Percentiles rank a stretch among this genome's conserved stretches.
phyloP scores from a whole-genome alignment of 805 yeast genomes.

The Tetrapisispora fleetii region DNA sequence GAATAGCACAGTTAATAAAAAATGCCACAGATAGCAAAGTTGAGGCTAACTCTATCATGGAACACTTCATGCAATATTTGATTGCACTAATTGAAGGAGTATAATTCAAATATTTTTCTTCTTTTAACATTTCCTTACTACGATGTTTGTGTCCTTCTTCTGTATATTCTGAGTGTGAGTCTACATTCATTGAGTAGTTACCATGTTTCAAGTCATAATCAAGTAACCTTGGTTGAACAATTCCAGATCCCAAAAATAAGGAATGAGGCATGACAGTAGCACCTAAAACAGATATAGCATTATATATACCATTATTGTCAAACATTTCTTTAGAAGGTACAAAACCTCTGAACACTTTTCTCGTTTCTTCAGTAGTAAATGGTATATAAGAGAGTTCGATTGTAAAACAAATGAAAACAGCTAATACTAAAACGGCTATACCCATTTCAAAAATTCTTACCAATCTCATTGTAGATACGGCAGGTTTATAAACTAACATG shows the following conservation, averaged over 20 bases:
- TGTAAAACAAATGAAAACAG: slow-evolving; percentile 74
- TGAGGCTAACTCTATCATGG: slow-evolving; percentile 58
- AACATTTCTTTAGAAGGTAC: slow-evolving; percentile 46
- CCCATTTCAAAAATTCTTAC: slow-evolving; percentile 67
- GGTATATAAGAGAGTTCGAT: slow-evolving; percentile 55
- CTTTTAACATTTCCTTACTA: slow-evolving; percentile 22
- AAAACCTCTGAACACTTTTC: slow-evolving; percentile 53
- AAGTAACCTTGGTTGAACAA: slow-evolving; percentile 73
- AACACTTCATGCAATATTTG: slow-evolving; percentile 57
- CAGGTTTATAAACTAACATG: slow-evolving; percentile 68
- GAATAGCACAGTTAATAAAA: slow-evolving; percentile 76
- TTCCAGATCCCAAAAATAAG: slow-evolving; percentile 72
- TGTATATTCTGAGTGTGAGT: slow-evolving; percentile 6
- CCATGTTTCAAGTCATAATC: slow-evolving; percentile 62
- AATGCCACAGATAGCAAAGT: slow-evolving; percentile 74
- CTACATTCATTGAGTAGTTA: slow-evolving; percentile 27
- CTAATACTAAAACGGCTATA: slow-evolving; percentile 60
- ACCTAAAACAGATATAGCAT: slow-evolving; percentile 75
- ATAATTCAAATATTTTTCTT: slow-evolving; percentile 40
- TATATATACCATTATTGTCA: slow-evolving; percentile 56
- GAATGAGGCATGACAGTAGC: slow-evolving; percentile 95
- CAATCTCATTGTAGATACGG: slow-evolving; percentile 61
- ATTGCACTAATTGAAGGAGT: slow-evolving; percentile 69
- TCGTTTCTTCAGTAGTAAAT: slow-evolving; percentile 31
- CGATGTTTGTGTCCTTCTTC: slow-evolving; percentile 1